Evolutionary conservation across 1,284 basidiomycete genomes (phyloP).

Genomic region (Cystobasidiaceae sp.): DNA sequence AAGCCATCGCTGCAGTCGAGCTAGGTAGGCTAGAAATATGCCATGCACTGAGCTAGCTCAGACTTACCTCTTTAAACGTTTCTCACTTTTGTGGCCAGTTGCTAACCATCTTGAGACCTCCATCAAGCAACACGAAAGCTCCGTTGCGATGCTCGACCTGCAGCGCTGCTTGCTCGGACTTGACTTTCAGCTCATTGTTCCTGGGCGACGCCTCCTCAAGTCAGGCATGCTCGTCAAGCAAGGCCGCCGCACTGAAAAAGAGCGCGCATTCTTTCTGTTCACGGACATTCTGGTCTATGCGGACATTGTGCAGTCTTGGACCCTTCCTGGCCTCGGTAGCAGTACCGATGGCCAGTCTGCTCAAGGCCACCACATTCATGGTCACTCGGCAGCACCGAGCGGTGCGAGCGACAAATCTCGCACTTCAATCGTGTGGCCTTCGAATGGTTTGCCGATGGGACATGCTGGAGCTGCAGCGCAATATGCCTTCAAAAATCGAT

Average conservation of each 20-base stretch:
- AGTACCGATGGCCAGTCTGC: neutral
- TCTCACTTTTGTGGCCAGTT: constrained; percentile 58
- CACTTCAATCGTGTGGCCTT: constrained; percentile 8
- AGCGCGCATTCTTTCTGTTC: constrained; percentile 68
- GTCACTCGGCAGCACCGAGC: neutral
- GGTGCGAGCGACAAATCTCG: neutral
- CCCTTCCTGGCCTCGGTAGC: neutral
- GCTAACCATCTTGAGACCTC: constrained; percentile 70
- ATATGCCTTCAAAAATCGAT: constrained; percentile 64
- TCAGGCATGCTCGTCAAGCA: constrained; percentile 52
- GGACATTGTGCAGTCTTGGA: neutral
- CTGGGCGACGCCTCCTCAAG: constrained; percentile 69
- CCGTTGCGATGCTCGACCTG: constrained; percentile 64
- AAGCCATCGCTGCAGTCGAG: constrained; percentile 62
- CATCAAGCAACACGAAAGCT: constrained; percentile 67
- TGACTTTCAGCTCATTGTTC: constrained; percentile 67
- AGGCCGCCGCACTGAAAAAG: constrained; percentile 44
- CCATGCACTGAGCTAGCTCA: neutral
- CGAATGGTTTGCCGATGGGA: neutral
- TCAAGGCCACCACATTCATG: neutral
- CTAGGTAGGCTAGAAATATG: constrained; percentile 56
- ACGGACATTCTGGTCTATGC: constrained; percentile 72
- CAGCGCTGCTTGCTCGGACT: constrained; percentile 68
- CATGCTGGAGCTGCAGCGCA: constrained; percentile 46
- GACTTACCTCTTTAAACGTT: neutral